A percentile compares a stretch with the other conserved stretches of the same genome.
These are phyloP conservation scores for Neurospora africana DNA, from an alignment of 495 filamentous ascomycete genomes.

Conservation along the genomic window DNA sequence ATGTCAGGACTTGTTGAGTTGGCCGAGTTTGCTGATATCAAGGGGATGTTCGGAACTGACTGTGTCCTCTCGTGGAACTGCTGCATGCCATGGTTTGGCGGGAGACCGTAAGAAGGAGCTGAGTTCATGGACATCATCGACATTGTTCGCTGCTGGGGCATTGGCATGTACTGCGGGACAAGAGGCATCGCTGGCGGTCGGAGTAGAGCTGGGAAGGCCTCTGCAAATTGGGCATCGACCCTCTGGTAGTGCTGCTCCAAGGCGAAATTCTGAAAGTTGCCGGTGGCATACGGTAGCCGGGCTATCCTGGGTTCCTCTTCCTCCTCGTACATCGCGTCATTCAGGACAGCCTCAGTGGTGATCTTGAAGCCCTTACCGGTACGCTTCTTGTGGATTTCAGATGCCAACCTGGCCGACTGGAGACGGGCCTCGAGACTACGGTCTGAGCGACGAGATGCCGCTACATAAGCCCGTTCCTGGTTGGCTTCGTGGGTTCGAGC, in stretches of 20 bases:
- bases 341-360: constrained; percentile 77
- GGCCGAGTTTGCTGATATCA: not conserved
- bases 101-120: not conserved
- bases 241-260: constrained; percentile 47
- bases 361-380: constrained; percentile 79
- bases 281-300: constrained; percentile 44
- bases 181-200: constrained; percentile 5
- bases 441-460: constrained; percentile 84
- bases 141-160: constrained; percentile 1
- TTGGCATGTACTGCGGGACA: constrained; percentile 6
- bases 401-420: constrained; percentile 79
- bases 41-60: not conserved
- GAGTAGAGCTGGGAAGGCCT: constrained; percentile 21
- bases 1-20: not conserved
- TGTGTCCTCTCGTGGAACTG: constrained; percentile 1
- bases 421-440: constrained; percentile 81
- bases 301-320: constrained; percentile 59
- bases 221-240: constrained; percentile 35
- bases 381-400: constrained; percentile 78
- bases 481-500: constrained; percentile 73
- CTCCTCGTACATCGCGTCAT: constrained; percentile 97
- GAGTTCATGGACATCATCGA: not conserved
- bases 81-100: constrained; percentile 5
- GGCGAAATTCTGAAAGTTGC: constrained; percentile 43
- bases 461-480: constrained; percentile 90